Conservation (phyloP, 2,329 filamentous ascomycete species). For the Aspergillus sp. region DNA sequence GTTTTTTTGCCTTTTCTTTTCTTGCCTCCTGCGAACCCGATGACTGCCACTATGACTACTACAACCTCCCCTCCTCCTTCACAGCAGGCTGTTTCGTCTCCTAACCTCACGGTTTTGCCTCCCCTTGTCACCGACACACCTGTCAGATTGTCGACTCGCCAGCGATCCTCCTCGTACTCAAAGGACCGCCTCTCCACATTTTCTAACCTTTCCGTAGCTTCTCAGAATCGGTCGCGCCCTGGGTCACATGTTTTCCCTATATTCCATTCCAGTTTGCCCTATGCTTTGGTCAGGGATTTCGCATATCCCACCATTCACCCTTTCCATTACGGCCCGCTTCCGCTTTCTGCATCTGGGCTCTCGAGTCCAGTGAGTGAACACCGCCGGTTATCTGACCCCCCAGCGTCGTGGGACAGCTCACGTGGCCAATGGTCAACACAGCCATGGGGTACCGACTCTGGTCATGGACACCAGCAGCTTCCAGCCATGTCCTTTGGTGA, state of each 20-base stretch:
- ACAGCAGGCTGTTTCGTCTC: conserved; percentile 28
- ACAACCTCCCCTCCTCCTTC: conserved; percentile 31
- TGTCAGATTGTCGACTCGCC: conserved; percentile 59
- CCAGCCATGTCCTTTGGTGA: conserved; percentile 82
- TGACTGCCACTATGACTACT: conserved; percentile 39
- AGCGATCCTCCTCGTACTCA: conserved; percentile 73
- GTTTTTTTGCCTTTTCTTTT: conserved; percentile 8
- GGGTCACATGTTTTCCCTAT: conserved; percentile 78
- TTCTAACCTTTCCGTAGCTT: conserved; percentile 65
- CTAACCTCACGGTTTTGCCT: conserved; percentile 37
- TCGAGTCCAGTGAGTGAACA: conserved; percentile 84
- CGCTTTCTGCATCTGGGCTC: conserved; percentile 68
- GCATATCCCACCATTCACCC: conserved; percentile 82
- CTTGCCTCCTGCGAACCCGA: conserved; percentile 16
- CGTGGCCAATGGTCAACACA: conserved; percentile 57
- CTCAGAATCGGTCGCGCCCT: conserved; percentile 67
- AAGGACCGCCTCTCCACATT: conserved; percentile 83
- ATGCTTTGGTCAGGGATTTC: conserved; percentile 93
- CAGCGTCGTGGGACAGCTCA: conserved; percentile 70
- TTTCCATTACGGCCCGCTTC: conserved; percentile 90
- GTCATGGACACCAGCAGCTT: conserved; percentile 67
- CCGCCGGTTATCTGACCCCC: conserved; percentile 76
- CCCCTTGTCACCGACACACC: conserved; percentile 53
- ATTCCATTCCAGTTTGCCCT: conserved; percentile 81
- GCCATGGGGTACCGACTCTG: conserved; percentile 48